These are phyloP conservation scores for Aaosphaeria arxii DNA, from an alignment of 2,329 filamentous ascomycete species.

Conservation along the genomic window DNA sequence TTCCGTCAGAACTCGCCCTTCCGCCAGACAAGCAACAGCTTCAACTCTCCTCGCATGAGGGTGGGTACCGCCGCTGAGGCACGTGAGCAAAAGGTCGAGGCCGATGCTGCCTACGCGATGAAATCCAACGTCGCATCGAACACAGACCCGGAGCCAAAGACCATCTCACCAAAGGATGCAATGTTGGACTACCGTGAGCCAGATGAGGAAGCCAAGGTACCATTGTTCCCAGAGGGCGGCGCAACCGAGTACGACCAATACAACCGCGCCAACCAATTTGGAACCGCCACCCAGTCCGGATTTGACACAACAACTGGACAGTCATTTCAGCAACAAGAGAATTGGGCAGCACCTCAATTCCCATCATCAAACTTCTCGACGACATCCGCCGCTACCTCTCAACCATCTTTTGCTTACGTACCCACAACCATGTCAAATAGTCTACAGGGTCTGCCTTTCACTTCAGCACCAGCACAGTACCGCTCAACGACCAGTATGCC, in stretches of 20 bases:
- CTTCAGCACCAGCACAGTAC: slow-evolving; percentile 27
- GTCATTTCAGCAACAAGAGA: slow-evolving; percentile 30
- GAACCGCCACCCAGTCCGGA: slow-evolving; percentile 32
- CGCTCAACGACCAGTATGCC: slow-evolving; percentile 28
- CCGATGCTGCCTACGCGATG: slow-evolving; percentile 51
- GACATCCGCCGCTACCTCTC: slow-evolving; percentile 26
- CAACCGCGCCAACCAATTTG: slow-evolving; percentile 41
- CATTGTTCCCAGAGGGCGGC: slow-evolving; percentile 68
- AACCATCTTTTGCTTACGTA: slow-evolving; percentile 45
- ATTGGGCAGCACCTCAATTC: slow-evolving; percentile 34
- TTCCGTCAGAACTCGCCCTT: slow-evolving; percentile 66
- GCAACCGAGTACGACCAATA: slow-evolving; percentile 51
- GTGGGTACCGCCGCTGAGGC: slow-evolving; percentile 58
- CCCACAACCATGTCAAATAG: slow-evolving; percentile 38
- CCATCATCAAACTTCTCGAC: slow-evolving; percentile 28
- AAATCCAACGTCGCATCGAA: slow-evolving; percentile 37
- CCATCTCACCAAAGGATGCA: slow-evolving; percentile 93
- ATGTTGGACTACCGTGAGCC: slow-evolving; percentile 78
- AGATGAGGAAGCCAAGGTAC: slow-evolving; percentile 67
- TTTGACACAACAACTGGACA: slow-evolving; percentile 35
- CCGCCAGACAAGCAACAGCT: slow-evolving; percentile 42
- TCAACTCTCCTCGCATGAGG: slow-evolving; percentile 37
- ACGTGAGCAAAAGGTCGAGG: slow-evolving; percentile 61
- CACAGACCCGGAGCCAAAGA: slow-evolving; percentile 59
- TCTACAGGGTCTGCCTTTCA: slow-evolving; percentile 30